Percentiles rank a stretch among this genome's conserved stretches.
Conservation (phyloP, 2,329 filamentous ascomycete species). For the Epichloe uncinata region DNA sequence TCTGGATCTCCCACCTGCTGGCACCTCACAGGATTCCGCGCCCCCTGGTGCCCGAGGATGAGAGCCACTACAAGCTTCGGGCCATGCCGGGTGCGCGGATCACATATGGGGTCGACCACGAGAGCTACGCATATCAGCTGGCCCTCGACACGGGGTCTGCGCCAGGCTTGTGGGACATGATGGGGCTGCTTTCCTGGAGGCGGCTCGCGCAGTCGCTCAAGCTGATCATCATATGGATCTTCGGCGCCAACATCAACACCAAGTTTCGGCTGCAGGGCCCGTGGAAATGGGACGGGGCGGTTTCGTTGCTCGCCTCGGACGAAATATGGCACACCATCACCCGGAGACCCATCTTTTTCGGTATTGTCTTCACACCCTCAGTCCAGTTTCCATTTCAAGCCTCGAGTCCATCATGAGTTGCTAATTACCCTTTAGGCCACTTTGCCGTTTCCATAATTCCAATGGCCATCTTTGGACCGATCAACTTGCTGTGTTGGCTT, state of each 20-base stretch:
- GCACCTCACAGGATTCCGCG: conserved; percentile 7
- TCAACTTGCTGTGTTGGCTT: conserved; percentile 6
- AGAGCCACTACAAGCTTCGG: conserved; percentile 26
- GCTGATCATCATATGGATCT: conserved; percentile 23
- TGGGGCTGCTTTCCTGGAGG: conserved; percentile 14
- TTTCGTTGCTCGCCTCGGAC: conserved; percentile 7
- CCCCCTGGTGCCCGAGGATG: conserved; percentile 17
- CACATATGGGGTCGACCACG: conserved; percentile 30
- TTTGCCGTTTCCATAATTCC: conserved; percentile 9
- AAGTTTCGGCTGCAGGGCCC: conserved; percentile 29
- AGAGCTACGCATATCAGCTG: conserved; percentile 32
- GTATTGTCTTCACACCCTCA: neutral
- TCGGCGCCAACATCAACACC: conserved; percentile 27
- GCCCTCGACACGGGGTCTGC: conserved; percentile 29
- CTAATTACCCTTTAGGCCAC: conserved; percentile 5
- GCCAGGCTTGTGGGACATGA: conserved; percentile 19
- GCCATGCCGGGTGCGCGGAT: conserved; percentile 18
- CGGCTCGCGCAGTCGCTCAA: conserved; percentile 4
- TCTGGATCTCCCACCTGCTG: conserved; percentile 27
- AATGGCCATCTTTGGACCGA: conserved; percentile 10
- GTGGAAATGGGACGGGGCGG: conserved; percentile 20
- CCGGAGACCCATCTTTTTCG: conserved; percentile 10
- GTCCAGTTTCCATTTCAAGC: too few species aligned
- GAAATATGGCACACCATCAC: conserved; percentile 13
- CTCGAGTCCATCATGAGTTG: too few species aligned